Conservation (phyloP, 768 basidiomycete genomes). For the Naganishia randhawae region DNA sequence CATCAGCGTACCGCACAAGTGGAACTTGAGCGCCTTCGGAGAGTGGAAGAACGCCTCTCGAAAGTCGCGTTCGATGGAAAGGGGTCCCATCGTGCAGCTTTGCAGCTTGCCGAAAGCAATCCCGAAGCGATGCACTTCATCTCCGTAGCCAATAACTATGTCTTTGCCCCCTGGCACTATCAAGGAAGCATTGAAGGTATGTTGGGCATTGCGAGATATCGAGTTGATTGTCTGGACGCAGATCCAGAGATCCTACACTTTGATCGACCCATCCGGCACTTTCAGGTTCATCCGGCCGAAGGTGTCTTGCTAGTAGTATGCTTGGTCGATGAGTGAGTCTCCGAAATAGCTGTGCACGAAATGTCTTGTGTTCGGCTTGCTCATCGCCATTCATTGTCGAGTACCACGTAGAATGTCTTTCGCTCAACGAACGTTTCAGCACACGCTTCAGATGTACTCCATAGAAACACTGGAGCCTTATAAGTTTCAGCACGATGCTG, state of each 20-base stretch:
- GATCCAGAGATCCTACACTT: not conserved
- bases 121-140: constrained; percentile 9
- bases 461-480: not conserved
- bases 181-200: constrained; percentile 4
- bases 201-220: constrained; percentile 12
- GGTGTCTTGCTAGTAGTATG: not conserved
- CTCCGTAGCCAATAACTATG: not conserved
- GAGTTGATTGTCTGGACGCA: not conserved
- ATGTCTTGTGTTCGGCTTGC: not conserved
- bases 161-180: constrained; percentile 18
- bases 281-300: constrained; percentile 9
- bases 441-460: constrained; percentile 3
- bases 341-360: not conserved
- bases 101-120: not conserved
- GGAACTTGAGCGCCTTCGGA: constrained; percentile 1
- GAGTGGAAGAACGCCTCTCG: not conserved
- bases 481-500: not conserved
- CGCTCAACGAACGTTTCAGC: not conserved
- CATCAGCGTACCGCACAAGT: not conserved
- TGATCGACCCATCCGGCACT: constrained; percentile 1
- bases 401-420: constrained; percentile 1
- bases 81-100: not conserved
- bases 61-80: not conserved
- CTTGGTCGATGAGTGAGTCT: not conserved
- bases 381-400: too few species aligned